Base-by-base conservation (phyloP, 2,329 filamentous ascomycete species). In the Dendryphion nanum region DNA sequence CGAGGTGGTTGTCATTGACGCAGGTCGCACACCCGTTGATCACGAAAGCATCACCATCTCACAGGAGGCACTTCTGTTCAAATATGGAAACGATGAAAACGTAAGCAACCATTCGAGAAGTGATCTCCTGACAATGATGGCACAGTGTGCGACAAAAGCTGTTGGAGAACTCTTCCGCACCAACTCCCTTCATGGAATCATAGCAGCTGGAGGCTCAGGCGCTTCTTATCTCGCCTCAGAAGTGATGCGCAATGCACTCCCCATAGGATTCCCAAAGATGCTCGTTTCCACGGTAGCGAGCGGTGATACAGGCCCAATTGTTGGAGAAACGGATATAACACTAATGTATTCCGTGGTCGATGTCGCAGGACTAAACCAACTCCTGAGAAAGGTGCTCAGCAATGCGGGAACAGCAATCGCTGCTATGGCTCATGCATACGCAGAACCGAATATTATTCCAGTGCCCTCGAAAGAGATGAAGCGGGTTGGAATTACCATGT, bases 321-420 rank as follows among this genome's bases (percentile, higher is more conserved):
- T 87, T 2, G 81, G 77, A 28, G 82, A 86, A 58, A 78, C 77
- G 0, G 84, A 87, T 45, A 82, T 86, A 32, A 77, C 76, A 0
- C 74, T 87, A 64, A 83, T 85, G 77, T 83, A 85, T 50, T 82
- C 76, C 13, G 81, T 87, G 1, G 83, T 86, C 12, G 84, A 88
- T 41, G 74, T 87, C 35, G 80, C 83, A 1, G 84, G 84, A 0
- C 58, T 78, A 7, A 87, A 86, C 44, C 63, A 71, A 2, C 65
- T 86, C 3, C 61, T 86, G 12, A 69, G 70, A 5, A 66, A 68
- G 2, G 74, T 86, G 0, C 59, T 87, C 5, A 62, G 67, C 16
- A 87, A 87, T 48, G 82, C 83, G 0, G 82, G 77, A 0, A 76
- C 73, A 0, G 76, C 79, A 0, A 78, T 86, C 24, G 67, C 67